Base-by-base conservation (phyloP, 345 rosid species). In the Bruguiera gymnorhiza region DNA sequence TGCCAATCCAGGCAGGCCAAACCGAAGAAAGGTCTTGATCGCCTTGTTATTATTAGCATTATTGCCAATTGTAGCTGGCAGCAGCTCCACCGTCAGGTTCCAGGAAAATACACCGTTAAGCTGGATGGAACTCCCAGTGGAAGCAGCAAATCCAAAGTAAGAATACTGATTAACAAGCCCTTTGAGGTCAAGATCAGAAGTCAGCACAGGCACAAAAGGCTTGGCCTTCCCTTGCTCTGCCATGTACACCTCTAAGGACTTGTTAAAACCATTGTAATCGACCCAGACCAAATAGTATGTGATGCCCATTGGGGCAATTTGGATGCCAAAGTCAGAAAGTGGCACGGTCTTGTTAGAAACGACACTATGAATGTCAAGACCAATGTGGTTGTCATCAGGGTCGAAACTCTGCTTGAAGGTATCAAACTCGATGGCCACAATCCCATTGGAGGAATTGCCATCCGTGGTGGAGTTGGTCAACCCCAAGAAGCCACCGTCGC, bases 211-310 rank as follows among this genome's bases (percentile, higher is more conserved):
- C 27, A 55, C 9, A 4, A 2, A 20, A 55, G 59, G 59, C 59
- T 21, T 23, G 59, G 10, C 29, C 15, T 23, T 9, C 27, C 59
- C 59, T 55, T 55, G 59, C 27, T 55, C 59, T 5, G 59, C 29
- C 15, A 55, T 55, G 27, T 55, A 55, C 59, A 55, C 59, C 15
- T 55, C 27, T 15, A 21, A 13, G 5, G 59, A 5, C 29, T 55
- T 23, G 4, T 36, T 58, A 23, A 3, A 0, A 30, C 90, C 93
- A 21, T 83, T 56, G 69, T 84, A 84, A 2, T 83, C 63, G 68
- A 86, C 60, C 93, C 93, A 88, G 8, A 84, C 78, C 39, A 65
- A 61, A 67, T 81, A 73, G 70, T 31, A 73, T 31, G 7, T 74
- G 19, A 78, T 43, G 3, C 60, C 77, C 3, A 31, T 31, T 0